A percentile compares a stretch with the other conserved stretches of the same genome.
These are phyloP conservation scores for Poteriospumella lacustris DNA, from an alignment of 108 stramenopile species.

Conservation along the genomic window DNA sequence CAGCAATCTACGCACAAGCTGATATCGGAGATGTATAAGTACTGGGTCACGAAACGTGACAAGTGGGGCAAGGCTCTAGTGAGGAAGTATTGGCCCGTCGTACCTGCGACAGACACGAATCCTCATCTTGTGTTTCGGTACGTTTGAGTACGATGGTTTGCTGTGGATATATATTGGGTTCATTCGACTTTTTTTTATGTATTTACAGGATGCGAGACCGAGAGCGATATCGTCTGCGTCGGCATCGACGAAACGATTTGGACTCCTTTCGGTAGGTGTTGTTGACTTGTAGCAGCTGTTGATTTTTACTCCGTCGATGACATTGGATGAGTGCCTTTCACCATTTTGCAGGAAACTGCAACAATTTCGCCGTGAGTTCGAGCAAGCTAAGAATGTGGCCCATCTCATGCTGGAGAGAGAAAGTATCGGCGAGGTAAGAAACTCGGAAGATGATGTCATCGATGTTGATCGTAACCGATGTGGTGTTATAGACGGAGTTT, in stretches of 20 bases:
- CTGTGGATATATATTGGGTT: background rate
- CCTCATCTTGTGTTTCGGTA: background rate
- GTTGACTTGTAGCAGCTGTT: background rate
- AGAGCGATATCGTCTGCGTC: background rate
- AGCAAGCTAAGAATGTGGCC: background rate
- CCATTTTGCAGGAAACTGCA: slow-evolving; percentile 10
- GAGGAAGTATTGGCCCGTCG: background rate
- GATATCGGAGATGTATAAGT: background rate
- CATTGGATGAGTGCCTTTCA: background rate
- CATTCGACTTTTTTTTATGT: background rate
- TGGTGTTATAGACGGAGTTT: no score
- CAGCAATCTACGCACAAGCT: background rate
- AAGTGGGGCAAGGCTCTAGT: background rate
- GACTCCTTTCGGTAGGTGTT: background rate
- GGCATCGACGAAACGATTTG: slow-evolving; percentile 1
- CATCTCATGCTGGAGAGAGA: background rate
- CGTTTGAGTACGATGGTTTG: background rate
- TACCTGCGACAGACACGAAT: background rate
- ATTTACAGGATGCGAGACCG: background rate
- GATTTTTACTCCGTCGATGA: background rate
- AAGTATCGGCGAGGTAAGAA: background rate
- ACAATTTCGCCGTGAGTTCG: background rate
- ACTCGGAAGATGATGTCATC: no score
- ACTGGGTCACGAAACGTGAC: background rate
- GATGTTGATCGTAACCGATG: no score